Conservation (phyloP, 2,329 filamentous ascomycete species). For the Colletotrichum eremochloae region DNA sequence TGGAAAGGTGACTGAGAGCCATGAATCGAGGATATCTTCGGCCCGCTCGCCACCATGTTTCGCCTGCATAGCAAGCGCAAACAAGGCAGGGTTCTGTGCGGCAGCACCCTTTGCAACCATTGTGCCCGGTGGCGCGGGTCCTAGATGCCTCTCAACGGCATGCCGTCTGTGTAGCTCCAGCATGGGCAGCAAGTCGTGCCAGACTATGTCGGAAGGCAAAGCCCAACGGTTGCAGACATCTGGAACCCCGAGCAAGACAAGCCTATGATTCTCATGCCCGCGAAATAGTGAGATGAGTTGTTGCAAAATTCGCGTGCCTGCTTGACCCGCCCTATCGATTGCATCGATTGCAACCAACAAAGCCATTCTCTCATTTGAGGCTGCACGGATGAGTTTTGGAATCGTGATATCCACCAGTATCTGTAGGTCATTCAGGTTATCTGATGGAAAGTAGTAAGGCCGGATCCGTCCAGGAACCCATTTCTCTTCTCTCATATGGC, state of each 20-base stretch:
- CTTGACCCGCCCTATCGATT: not conserved
- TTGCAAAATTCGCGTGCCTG: not conserved
- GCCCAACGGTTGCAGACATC: not conserved
- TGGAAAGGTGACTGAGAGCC: not conserved
- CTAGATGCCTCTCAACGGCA: not conserved
- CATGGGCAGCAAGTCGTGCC: constrained; percentile 1
- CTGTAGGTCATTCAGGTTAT: not conserved
- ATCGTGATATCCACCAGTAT: not conserved
- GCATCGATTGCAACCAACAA: constrained; percentile 10
- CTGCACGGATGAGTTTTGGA: not conserved
- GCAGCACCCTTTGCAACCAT: not conserved
- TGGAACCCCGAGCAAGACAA: constrained; percentile 9
- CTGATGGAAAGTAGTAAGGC: not conserved
- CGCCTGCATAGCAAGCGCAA: constrained; percentile 19
- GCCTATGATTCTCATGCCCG: not conserved
- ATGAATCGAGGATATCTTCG: constrained; percentile 20
- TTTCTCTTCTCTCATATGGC: not conserved
- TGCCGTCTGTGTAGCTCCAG: not conserved
- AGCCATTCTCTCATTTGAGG: not conserved
- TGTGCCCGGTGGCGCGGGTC: rapidly evolving
- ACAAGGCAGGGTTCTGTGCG: constrained; percentile 8
- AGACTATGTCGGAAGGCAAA: not conserved
- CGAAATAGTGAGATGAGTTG: not conserved
- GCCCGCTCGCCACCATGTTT: not conserved
- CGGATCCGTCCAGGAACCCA: not conserved